Evolutionary conservation across 2,329 filamentous ascomycete species (phyloP).

Genomic region (Fusarium protoensiforme): DNA sequence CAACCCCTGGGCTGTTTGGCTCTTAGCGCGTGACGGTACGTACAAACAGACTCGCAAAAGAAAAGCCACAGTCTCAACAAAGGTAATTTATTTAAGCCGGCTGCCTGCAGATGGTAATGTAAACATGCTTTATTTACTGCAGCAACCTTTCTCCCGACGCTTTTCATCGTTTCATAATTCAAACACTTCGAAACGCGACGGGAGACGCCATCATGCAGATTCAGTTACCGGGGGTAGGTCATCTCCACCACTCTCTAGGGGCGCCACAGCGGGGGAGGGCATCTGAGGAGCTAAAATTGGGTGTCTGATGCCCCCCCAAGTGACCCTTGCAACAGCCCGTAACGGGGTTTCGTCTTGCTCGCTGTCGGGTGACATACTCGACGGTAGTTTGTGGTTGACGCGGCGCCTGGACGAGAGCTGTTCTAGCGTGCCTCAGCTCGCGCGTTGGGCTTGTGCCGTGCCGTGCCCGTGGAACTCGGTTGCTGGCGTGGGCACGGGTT

Average conservation of each 20-base stretch:
- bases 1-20: neutral
- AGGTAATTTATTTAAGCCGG: neutral
- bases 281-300: constrained; percentile 33
- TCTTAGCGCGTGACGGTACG: neutral
- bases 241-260: constrained; percentile 29
- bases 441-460: neutral
- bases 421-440: constrained; percentile 26
- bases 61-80: neutral
- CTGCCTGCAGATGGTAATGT: neutral
- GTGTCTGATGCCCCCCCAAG: constrained; percentile 16
- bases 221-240: constrained; percentile 25
- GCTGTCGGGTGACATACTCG: constrained; percentile 24
- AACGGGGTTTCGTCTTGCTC: constrained; percentile 25
- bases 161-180: neutral
- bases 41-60: neutral
- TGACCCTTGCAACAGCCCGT: constrained; percentile 22
- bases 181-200: neutral
- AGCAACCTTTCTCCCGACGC: neutral
- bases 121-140: neutral
- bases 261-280: constrained; percentile 39
- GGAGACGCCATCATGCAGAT: constrained; percentile 11
- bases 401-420: constrained; percentile 21
- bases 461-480: neutral
- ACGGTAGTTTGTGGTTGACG: constrained; percentile 36
- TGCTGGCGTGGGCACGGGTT: neutral